phyloP scores from a whole-genome alignment of 768 basidiomycete species.

The Termitomyces sp. region DNA sequence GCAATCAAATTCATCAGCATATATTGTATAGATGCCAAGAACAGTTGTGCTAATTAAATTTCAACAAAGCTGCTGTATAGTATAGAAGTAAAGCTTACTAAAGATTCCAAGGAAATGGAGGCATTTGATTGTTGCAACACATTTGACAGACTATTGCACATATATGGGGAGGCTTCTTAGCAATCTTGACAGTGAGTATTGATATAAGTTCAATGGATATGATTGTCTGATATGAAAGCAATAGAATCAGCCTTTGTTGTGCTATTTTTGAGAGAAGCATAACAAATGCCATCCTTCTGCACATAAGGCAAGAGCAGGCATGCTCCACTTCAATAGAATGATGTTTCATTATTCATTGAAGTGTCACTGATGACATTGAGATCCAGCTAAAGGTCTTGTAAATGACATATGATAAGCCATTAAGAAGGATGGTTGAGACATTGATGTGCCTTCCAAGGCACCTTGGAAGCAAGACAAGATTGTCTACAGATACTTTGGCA shows the following conservation, averaged over 20 bases:
- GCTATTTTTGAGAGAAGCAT: background rate
- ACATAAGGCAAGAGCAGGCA: background rate
- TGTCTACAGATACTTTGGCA: conserved; percentile 11
- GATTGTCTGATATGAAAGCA: background rate
- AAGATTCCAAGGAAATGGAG: background rate
- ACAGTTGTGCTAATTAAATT: no score
- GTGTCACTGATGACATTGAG: background rate
- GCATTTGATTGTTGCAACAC: background rate
- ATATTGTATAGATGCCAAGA: no score
- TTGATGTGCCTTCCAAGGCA: conserved; percentile 2
- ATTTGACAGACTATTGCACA: background rate
- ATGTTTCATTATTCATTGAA: background rate
- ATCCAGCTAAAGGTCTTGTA: conserved; percentile 1
- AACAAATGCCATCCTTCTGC: no score
- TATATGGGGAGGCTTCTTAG: background rate
- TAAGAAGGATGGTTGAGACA: background rate
- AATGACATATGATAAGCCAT: background rate
- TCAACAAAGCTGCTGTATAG: no score
- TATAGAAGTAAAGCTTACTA: background rate
- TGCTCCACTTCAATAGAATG: background rate
- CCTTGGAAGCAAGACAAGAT: background rate
- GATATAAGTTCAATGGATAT: background rate
- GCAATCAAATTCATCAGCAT: no score
- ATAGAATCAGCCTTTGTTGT: background rate
- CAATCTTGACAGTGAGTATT: background rate